Evolutionary conservation across 2,329 filamentous ascomycete species (phyloP), one percentile per base, ranked within the genome.

Genomic region (Penicillium sp.): DNA sequence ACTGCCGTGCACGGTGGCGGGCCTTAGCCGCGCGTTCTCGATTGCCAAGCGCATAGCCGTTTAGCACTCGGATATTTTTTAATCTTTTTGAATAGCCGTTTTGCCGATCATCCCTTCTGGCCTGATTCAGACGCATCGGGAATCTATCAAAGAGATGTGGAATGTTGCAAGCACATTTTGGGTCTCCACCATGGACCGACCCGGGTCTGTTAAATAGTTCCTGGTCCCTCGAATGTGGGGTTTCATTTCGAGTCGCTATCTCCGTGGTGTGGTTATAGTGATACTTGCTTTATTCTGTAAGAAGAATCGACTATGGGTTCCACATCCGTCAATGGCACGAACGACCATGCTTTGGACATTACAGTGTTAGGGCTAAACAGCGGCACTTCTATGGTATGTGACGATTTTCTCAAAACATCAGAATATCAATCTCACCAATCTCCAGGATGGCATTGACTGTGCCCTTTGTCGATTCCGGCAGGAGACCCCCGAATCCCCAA

Each of bases 401-500:
- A 4, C 14, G 36, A 4, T 25, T 28, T 19, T 8, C 22, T 25
- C 14, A 34, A 9, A 18, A 4, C 13, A 4, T 10, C 25, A 34
- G 28, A 39, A 42, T 16, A 35, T 16, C n/a, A 45, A 5, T 34
- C 45, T 46, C 13, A 38, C 13, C 8, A 38, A 10, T 3, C 19
- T 35, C 43, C 11, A 66, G 64, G 78, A 80, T 59, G 75, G 77
- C 22, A 80, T 84, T 37, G 78, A 82, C 61, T 82, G 79, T 56
- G 80, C 78, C 2, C 70, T 82, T 8, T 81, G 80, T 57, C 77
- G 68, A 43, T 83, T 82, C 62, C 69, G 68, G 39, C 80, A 83
- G 59, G 72, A 73, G 14, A 71, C 72, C 6, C 79, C 79, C 0
- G 68, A 75, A 6, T 68, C 71, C 4, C 73, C 77, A 2, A 76